Evolutionary conservation across 2,329 filamentous ascomycete genomes (phyloP), one percentile per base, ranked within the genome.

Genomic region (Sordariomycetes sp.): DNA sequence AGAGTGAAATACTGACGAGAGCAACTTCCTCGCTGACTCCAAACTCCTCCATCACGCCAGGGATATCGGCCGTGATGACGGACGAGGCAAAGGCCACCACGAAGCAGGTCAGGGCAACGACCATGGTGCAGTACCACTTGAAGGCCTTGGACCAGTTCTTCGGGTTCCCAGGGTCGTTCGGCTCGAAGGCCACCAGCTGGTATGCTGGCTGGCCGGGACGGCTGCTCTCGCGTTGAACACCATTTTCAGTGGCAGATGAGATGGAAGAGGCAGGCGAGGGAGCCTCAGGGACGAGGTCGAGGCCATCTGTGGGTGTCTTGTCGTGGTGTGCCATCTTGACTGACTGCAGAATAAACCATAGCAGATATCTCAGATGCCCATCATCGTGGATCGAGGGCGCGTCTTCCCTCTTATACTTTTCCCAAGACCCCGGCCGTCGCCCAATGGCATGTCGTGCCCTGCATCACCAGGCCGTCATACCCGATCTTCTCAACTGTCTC

Each of bases 61-160:
- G 61, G 4, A 93, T 64, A 50, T 87, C 82, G 9, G 86, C 76
- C 0, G 86, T 93, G 50, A 93, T 79, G 43, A 93, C 79, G 33
- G 78, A 76, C 32, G 79, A 86, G 17, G 68, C 65, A 37, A 86
- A 75, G 0, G 81, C 79, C 29, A 85, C 81, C 26, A 83, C 78
- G 50, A 86, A 86, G 49, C 81, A 86, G 2, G 80, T 84, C 16
- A 73, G 42, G 2, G 86, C 82, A 0, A 94, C 85, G 12, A 86
- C 76, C 80, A 93, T 86, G 17, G 86, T 94, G 50, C 75, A 80
- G 49, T 80, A 85, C 84, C 85, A 90, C 58, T 88, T 92, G 55
- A 65, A 81, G 2, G 59, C 63, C 55, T 86, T 86, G 37, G 71
- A 75, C 83, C 83, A 92, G 56, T 90, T 92, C 67, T 90, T 90